phyloP scores from a whole-genome alignment of 2,329 filamentous ascomycete species.

The Paramyrothecium sp. region DNA sequence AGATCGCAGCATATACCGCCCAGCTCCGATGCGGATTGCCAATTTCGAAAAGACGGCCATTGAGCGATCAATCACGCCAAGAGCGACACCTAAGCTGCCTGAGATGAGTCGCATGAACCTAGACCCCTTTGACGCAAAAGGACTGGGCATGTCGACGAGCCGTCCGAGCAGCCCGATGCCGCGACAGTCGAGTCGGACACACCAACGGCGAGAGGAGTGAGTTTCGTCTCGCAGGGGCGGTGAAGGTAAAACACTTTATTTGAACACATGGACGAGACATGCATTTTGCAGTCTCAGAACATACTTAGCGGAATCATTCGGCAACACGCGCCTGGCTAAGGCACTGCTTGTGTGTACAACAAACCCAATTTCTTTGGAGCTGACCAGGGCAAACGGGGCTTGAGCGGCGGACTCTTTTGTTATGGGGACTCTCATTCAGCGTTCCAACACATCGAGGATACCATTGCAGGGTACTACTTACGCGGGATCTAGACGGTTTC shows the following conservation, averaged over 20 bases:
- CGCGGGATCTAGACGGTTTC: no score
- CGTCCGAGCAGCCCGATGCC: slow-evolving; percentile 46
- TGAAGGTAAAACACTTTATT: neutral
- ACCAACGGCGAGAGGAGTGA: slow-evolving; percentile 36
- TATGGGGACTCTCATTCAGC: no score
- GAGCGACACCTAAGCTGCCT: slow-evolving; percentile 25
- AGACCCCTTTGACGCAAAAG: slow-evolving; percentile 39
- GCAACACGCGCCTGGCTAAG: no score
- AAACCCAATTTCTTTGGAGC: no score
- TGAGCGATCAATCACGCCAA: slow-evolving; percentile 42
- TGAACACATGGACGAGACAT: no score
- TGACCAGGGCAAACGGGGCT: no score
- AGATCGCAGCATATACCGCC: slow-evolving; percentile 53
- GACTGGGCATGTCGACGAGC: slow-evolving; percentile 41
- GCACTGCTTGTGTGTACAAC: no score
- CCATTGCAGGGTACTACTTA: no score
- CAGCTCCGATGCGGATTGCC: slow-evolving; percentile 67
- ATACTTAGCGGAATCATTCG: no score
- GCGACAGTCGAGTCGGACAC: slow-evolving; percentile 34
- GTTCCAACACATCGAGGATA: no score
- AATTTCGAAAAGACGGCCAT: slow-evolving; percentile 74
- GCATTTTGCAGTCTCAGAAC: no score
- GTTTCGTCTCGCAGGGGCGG: neutral
- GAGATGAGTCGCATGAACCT: slow-evolving; percentile 31
- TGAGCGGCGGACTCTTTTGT: no score